phyloP scores from a whole-genome alignment of 2,329 filamentous ascomycete genomes.

The Aspergillus ochraceoroseus region DNA sequence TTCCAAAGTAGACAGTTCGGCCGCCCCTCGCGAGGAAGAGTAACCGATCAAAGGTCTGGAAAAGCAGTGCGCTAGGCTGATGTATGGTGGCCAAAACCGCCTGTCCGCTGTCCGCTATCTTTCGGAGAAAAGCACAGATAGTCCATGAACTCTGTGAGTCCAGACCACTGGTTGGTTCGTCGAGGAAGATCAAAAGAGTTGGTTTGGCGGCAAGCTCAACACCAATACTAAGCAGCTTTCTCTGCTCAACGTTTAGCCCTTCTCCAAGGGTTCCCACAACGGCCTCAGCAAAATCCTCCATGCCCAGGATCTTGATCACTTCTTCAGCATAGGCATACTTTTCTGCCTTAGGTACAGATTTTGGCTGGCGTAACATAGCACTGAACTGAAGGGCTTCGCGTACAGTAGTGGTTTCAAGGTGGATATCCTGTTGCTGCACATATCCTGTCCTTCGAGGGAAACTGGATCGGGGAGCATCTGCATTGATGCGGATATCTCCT shows the following conservation, averaged over 20 bases:
- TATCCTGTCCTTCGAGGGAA: constrained; percentile 36
- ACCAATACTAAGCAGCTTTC: constrained; percentile 77
- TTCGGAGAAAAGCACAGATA: constrained; percentile 76
- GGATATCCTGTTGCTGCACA: constrained; percentile 85
- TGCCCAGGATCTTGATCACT: constrained; percentile 79
- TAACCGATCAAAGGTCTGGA: constrained; percentile 69
- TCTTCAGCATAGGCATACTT: constrained; percentile 83
- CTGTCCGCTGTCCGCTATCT: constrained; percentile 78
- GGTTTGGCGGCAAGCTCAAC: constrained; percentile 91
- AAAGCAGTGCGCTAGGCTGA: constrained; percentile 84
- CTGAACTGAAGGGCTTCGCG: constrained; percentile 82
- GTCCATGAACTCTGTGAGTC: constrained; percentile 89
- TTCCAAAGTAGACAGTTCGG: constrained; percentile 63
- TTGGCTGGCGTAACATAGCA: constrained; percentile 75
- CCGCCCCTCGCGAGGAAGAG: constrained; percentile 61
- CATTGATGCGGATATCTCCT: constrained; percentile 78
- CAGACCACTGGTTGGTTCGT: constrained; percentile 82
- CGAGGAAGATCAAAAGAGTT: constrained; percentile 77
- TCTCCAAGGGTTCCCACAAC: constrained; percentile 83
- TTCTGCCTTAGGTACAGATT: constrained; percentile 62
- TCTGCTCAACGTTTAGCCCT: constrained; percentile 59
- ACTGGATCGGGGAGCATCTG: constrained; percentile 57
- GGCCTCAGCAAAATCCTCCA: constrained; percentile 83
- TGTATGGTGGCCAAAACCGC: constrained; percentile 91
- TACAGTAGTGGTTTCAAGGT: constrained; percentile 76